A percentile compares a stretch with the other conserved stretches of the same genome.
Evolutionary conservation across 495 filamentous ascomycete species (phyloP).

Genomic region (Penicillium psychrofluorescens): DNA sequence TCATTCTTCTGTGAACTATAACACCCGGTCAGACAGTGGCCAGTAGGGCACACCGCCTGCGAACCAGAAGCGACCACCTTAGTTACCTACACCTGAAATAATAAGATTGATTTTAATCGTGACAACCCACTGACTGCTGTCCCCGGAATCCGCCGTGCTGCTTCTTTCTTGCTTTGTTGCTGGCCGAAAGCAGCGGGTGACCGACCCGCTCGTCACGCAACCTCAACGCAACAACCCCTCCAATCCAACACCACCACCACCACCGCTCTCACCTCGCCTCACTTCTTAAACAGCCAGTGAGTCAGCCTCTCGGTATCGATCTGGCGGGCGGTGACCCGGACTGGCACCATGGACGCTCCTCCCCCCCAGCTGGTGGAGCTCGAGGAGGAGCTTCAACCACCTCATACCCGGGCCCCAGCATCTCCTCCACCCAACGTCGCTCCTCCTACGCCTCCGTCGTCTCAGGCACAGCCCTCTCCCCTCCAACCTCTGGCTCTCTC

Average conservation of each 20-base stretch:
- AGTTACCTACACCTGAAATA: no score
- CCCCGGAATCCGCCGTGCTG: constrained; percentile 3
- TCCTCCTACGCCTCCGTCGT: constrained; percentile 80
- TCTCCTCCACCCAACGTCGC: constrained; percentile 39
- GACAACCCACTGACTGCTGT: neutral
- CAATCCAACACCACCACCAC: neutral
- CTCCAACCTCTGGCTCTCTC: constrained; percentile 44
- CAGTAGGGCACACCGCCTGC: no score
- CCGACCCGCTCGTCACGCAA: constrained; percentile 19
- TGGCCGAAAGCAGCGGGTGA: neutral
- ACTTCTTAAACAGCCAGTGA: no score
- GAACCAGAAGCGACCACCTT: no score
- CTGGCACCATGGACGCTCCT: constrained; percentile 39
- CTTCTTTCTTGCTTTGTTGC: neutral
- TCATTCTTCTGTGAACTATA: no score
- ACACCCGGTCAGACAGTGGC: no score
- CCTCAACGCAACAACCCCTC: constrained; percentile 6
- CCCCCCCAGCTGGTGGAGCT: constrained; percentile 42
- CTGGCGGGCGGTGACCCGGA: constrained; percentile 9
- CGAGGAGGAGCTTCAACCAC: constrained; percentile 30
- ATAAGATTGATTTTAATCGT: no score
- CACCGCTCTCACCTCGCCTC: neutral
- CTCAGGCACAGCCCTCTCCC: constrained; percentile 54
- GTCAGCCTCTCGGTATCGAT: neutral
- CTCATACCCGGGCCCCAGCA: constrained; percentile 26